Conservation (phyloP, 2,329 filamentous ascomycete species). For the Aureobasidium leucospermi region DNA sequence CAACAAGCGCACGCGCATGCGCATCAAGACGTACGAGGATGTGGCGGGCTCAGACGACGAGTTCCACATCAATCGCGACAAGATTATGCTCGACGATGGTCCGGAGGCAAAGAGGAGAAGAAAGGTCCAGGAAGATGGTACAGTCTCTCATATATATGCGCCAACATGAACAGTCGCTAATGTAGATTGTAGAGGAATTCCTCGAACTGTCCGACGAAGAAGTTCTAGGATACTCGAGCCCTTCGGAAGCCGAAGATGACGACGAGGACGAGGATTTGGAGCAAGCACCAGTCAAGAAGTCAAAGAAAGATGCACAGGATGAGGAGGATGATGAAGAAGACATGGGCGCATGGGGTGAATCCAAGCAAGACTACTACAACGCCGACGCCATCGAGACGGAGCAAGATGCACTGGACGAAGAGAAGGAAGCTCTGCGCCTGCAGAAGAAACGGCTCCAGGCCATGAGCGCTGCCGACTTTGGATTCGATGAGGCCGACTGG, state of each 20-base stretch:
- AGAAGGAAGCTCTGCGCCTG: constrained; percentile 77
- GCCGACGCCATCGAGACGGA: constrained; percentile 69
- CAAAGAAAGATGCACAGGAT: constrained; percentile 21
- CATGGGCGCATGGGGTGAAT: constrained; percentile 74
- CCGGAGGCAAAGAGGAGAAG: constrained; percentile 70
- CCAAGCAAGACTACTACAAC: constrained; percentile 87
- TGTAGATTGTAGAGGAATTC: constrained; percentile 43
- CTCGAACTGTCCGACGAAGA: constrained; percentile 57
- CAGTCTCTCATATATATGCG: background rate
- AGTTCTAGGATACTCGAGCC: constrained; percentile 44
- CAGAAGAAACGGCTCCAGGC: constrained; percentile 85
- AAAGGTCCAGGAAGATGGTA: constrained; percentile 50
- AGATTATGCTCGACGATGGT: constrained; percentile 75
- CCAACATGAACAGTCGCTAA: background rate
- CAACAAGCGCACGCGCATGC: constrained; percentile 44
- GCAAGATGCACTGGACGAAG: constrained; percentile 78
- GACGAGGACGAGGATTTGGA: constrained; percentile 35
- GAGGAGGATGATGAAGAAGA: constrained; percentile 51
- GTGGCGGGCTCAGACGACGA: constrained; percentile 92
- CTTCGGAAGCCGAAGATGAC: constrained; percentile 39
- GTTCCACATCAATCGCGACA: constrained; percentile 80
- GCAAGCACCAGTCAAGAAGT: constrained; percentile 23
- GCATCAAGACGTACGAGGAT: constrained; percentile 61
- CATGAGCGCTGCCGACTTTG: constrained; percentile 88
- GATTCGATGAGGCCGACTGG: constrained; percentile 89